phyloP scores from a whole-genome alignment of 2,329 filamentous ascomycete species.

The Huntiella omanensis region DNA sequence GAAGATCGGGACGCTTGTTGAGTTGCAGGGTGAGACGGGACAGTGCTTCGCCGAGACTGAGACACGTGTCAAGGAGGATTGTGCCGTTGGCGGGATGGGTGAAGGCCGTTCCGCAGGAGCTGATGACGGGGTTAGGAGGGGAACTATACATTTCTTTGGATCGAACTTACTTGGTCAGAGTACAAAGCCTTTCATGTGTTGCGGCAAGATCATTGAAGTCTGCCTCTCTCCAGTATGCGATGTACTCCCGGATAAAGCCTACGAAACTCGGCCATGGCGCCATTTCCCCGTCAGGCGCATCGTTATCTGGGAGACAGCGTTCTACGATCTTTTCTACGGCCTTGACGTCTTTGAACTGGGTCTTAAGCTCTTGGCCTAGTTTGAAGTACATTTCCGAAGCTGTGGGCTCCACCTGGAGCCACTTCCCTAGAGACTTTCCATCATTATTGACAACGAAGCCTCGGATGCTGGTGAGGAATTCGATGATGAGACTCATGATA shows the following conservation, averaged over 20 bases:
- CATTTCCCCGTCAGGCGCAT: slow-evolving; percentile 34
- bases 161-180: slow-evolving; percentile 49
- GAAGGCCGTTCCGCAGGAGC: slow-evolving; percentile 67
- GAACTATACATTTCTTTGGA: background rate
- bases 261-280: slow-evolving; percentile 60
- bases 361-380: slow-evolving; percentile 48
- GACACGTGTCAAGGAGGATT: slow-evolving; percentile 65
- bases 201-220: slow-evolving; percentile 55
- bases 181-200: slow-evolving; percentile 57
- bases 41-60: slow-evolving; percentile 63
- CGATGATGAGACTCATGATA: slow-evolving; percentile 42
- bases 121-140: slow-evolving; percentile 17
- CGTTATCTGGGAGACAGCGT: slow-evolving; percentile 42
- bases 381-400: slow-evolving; percentile 47
- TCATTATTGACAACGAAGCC: slow-evolving; percentile 42
- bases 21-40: slow-evolving; percentile 69
- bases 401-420: slow-evolving; percentile 56
- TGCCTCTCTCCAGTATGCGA: slow-evolving; percentile 64
- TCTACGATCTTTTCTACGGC: slow-evolving; percentile 46
- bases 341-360: slow-evolving; percentile 28
- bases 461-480: slow-evolving; percentile 47
- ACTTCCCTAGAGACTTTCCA: slow-evolving; percentile 45
- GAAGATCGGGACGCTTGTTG: slow-evolving; percentile 59
- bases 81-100: slow-evolving; percentile 61
- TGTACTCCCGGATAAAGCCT: slow-evolving; percentile 63